These are phyloP conservation scores for Ailanthus altissimus DNA, from an alignment of 345 rosid species.

Conservation along the genomic window DNA sequence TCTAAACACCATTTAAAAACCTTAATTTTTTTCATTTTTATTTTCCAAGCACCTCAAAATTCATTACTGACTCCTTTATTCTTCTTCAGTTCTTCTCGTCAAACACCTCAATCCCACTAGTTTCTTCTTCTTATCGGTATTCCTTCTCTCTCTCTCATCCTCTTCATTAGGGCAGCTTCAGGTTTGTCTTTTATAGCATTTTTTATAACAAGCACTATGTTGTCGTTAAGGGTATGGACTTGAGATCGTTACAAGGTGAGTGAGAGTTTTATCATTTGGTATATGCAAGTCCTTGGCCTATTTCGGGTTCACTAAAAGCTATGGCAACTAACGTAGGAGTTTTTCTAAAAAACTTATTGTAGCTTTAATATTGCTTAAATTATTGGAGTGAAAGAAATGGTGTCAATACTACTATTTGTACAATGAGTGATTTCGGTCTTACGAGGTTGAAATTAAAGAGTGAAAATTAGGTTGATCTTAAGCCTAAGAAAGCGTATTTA, in stretches of 20 bases:
- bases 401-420: constrained; percentile 64
- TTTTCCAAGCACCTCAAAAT: too few species aligned
- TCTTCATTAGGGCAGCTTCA: constrained; percentile 76
- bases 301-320: too few species aligned
- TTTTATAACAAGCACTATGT: constrained; percentile 31
- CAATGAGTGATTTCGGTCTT: constrained; percentile 84
- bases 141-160: constrained; percentile 53
- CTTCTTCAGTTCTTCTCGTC: too few species aligned
- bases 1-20: too few species aligned
- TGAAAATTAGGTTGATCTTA: constrained; percentile 27
- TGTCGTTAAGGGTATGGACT: constrained; percentile 91
- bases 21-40: too few species aligned
- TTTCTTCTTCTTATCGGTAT: too few species aligned
- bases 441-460: constrained; percentile 64
- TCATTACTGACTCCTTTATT: too few species aligned
- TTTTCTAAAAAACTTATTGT: constrained; percentile 90
- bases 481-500: constrained; percentile 37
- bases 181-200: constrained; percentile 73
- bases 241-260: constrained; percentile 89
- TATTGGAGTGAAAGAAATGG: constrained; percentile 63
- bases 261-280: constrained; percentile 83
- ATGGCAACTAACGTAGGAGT: constrained; percentile 12
- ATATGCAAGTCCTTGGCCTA: too few species aligned
- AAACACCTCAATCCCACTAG: too few species aligned
- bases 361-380: constrained; percentile 65